These are phyloP conservation scores for Phyllostachys edulis DNA, from an alignment of 176 grass and related monocot genomes.

Conservation along the genomic window DNA sequence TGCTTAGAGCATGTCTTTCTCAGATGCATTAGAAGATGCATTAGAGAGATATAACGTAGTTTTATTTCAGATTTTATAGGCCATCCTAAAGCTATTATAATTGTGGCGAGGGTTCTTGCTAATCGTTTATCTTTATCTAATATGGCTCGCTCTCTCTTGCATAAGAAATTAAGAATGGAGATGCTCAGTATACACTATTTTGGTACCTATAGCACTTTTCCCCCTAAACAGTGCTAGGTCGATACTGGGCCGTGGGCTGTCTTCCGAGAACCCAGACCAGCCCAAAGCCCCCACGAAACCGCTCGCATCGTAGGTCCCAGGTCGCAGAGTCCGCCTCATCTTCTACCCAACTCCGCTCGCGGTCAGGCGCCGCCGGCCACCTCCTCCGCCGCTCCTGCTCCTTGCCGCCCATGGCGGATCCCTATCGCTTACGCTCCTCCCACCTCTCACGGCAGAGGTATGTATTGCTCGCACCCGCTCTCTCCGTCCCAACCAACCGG, in stretches of 20 bases:
- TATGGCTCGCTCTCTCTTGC: too few species aligned
- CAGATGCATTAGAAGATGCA: too few species aligned
- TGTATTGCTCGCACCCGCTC: background rate
- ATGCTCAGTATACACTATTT: too few species aligned
- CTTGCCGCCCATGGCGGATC: conserved; percentile 34
- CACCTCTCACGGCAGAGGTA: conserved; percentile 44
- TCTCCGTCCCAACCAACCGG: background rate
- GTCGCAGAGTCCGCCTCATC: background rate
- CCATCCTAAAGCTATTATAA: too few species aligned
- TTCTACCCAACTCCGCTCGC: background rate
- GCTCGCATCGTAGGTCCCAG: background rate
- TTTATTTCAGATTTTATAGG: too few species aligned
- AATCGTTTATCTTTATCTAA: too few species aligned
- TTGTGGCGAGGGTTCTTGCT: too few species aligned
- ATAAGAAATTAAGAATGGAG: too few species aligned
- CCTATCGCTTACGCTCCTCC: conserved; percentile 32
- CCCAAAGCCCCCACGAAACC: background rate
- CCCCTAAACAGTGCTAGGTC: too few species aligned
- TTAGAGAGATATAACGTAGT: too few species aligned
- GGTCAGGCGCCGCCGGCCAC: background rate
- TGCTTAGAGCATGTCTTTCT: too few species aligned
- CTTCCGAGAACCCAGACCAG: background rate
- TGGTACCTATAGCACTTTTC: too few species aligned
- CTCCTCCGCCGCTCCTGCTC: background rate
- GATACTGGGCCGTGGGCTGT: background rate